A percentile compares a stretch with the other conserved stretches of the same genome.
Conservation (phyloP, 768 basidiomycete genomes). For the Xerocomellus dryophilus region DNA sequence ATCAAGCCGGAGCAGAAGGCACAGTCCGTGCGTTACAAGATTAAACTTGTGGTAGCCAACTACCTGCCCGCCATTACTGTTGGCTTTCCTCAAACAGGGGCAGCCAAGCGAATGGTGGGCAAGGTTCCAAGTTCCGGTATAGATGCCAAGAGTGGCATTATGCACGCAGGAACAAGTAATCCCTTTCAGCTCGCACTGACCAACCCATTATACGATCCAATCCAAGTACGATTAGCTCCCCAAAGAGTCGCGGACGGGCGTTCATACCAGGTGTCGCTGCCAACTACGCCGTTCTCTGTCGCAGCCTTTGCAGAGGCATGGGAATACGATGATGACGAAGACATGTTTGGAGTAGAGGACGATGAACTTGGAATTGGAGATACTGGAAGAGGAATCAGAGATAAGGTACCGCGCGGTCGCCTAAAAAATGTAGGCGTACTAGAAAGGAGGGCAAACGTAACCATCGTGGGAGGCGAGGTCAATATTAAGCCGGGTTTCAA, state of each 20-base stretch:
- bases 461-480: conserved; percentile 85
- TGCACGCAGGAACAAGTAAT: conserved; percentile 78
- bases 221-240: conserved; percentile 83
- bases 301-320: conserved; percentile 94
- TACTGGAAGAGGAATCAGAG: conserved; percentile 40
- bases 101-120: conserved; percentile 34
- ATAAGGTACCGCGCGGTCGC: conserved; percentile 45
- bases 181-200: conserved; percentile 87
- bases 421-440: conserved; percentile 72
- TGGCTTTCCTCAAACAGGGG: conserved; percentile 55
- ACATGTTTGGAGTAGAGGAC: conserved; percentile 61
- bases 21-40: conserved; percentile 91
- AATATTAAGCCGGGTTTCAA: conserved; percentile 76
- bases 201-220: conserved; percentile 95
- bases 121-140: conserved; percentile 36
- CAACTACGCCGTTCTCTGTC: conserved; percentile 73
- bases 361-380: conserved; percentile 35
- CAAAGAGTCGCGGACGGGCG: conserved; percentile 51
- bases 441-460: conserved; percentile 87
- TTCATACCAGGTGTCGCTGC: conserved; percentile 73
- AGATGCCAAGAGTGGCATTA: conserved; percentile 39
- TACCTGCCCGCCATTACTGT: conserved; percentile 88
- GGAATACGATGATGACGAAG: conserved; percentile 96
- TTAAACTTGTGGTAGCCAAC: conserved; percentile 93
- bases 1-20: conserved; percentile 99